Evolutionary conservation across 805 yeast species (phyloP).

Genomic region (Torulaspora microellipsoides): DNA sequence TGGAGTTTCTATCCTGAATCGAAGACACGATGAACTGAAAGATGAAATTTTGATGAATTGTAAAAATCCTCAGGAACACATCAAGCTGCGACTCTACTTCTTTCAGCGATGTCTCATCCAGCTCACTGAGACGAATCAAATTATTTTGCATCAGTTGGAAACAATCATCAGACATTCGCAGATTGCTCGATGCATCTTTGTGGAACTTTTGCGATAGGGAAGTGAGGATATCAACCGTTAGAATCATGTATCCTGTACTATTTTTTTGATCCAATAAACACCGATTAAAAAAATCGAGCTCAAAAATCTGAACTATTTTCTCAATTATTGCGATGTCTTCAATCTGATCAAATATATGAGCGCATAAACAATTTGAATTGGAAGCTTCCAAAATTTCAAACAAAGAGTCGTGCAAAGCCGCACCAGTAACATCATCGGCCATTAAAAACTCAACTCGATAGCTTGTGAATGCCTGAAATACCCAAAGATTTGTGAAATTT

Average conservation of each 20-base stretch:
- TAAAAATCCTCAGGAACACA: conserved; percentile 24
- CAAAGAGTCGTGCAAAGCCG: conserved; percentile 15
- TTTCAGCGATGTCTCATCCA: conserved; percentile 11
- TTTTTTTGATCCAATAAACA: conserved; percentile 11
- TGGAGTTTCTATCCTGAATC: conserved; percentile 8
- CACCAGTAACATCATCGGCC: neutral
- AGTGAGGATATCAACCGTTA: conserved; percentile 23
- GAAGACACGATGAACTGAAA: conserved; percentile 18
- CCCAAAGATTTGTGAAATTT: conserved; percentile 33
- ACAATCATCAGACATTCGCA: conserved; percentile 12
- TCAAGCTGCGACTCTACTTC: conserved; percentile 17
- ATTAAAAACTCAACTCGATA: conserved; percentile 12
- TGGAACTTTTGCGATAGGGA: conserved; percentile 22
- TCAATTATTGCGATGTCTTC: conserved; percentile 11
- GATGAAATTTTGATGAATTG: conserved; percentile 29
- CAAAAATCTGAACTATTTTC: conserved; percentile 20
- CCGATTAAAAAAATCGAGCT: conserved; percentile 24
- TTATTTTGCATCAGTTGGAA: conserved; percentile 15
- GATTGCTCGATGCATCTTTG: conserved; percentile 1
- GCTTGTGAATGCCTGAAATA: conserved; percentile 28
- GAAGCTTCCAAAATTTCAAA: conserved; percentile 21
- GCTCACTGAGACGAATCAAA: conserved; percentile 12
- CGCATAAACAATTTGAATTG: conserved; percentile 24
- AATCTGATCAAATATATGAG: conserved; percentile 27
- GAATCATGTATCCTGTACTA: conserved; percentile 12